A percentile compares a stretch with the other conserved stretches of the same genome.
Evolutionary conservation across 2,329 filamentous ascomycete species (phyloP).

Genomic region (Colletotrichum sp.): DNA sequence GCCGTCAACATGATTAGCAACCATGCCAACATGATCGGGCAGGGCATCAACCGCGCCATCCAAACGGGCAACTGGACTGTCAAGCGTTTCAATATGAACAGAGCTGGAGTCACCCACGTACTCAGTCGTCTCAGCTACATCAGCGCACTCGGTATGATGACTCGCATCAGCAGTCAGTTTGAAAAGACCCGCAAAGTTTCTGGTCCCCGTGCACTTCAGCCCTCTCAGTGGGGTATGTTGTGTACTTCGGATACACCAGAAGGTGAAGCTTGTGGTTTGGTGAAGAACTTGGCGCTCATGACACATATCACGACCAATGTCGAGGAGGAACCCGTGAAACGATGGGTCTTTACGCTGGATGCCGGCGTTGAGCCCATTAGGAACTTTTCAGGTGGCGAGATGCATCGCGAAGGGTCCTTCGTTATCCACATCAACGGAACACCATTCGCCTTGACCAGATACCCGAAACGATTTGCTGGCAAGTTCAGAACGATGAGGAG

Average conservation of each 20-base stretch:
- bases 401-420: conserved; percentile 84
- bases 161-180: conserved; percentile 95
- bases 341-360: conserved; percentile 85
- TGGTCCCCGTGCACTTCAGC: conserved; percentile 92
- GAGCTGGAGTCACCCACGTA: conserved; percentile 95
- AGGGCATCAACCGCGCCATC: conserved; percentile 93
- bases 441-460: conserved; percentile 83
- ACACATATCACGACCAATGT: conserved; percentile 98
- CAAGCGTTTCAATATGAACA: conserved; percentile 98
- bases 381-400: conserved; percentile 75
- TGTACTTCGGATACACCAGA: conserved; percentile 97
- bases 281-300: conserved; percentile 98
- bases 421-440: conserved; percentile 96
- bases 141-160: conserved; percentile 98
- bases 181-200: conserved; percentile 98
- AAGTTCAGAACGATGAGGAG: conserved; percentile 86
- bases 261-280: conserved; percentile 96
- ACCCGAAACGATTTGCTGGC: conserved; percentile 84
- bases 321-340: conserved; percentile 87
- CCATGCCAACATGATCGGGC: conserved; percentile 85
- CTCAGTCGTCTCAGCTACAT: conserved; percentile 96
- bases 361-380: conserved; percentile 81
- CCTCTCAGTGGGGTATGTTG: conserved; percentile 98
- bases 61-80: conserved; percentile 98
- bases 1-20: conserved; percentile 83